Evolutionary conservation across 2,329 filamentous ascomycete species (phyloP), one percentile per base, ranked within the genome.

Genomic region (Cladosporium colombiae): DNA sequence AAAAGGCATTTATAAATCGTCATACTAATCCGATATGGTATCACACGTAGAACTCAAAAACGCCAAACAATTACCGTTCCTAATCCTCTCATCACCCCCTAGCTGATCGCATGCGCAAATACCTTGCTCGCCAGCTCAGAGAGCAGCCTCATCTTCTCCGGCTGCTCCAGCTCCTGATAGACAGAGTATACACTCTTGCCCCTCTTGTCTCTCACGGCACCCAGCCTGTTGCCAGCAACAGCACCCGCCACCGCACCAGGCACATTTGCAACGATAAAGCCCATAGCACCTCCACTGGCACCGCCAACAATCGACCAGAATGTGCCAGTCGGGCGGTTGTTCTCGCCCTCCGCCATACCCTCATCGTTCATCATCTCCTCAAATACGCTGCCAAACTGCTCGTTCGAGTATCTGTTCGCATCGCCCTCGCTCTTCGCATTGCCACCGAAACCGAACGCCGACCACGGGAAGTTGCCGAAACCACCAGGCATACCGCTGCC

Each of bases 181-280:
- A 97, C 95, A 31, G 88, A 84, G 78, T 96, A 98, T 6, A 99
- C 95, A 75, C 92, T 96, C 88, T 97, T 98, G 25, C 93, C 93
- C 79, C 89, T 93, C 35, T 91, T 88, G 80, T 99, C 95, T 65
- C 95, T 84, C 23, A 99, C 87, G 7, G 92, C 91, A 0, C 95
- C 95, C n/a, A 98, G 80, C 61, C 93, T 82, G 79, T 97, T 98
- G 13, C 95, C 95, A 0, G 93, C 94, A 2, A 97, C 93, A 2
- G 92, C 92, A 2, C 95, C 95, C 0, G 94, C 94, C 44, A 98
- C 78, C 74, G 94, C 85, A 0, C 95, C 95, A 0, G 94, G 91
- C 58, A 97, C 87, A 76, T 98, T 98, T 31, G 90, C 95, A 29
- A 98, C 86, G 71, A 99, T 99, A 78, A 98, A 98, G 0, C 95